Base-by-base conservation (phyloP, 192 early-diverging fungal species). In the Helicostylum pulchrum region DNA sequence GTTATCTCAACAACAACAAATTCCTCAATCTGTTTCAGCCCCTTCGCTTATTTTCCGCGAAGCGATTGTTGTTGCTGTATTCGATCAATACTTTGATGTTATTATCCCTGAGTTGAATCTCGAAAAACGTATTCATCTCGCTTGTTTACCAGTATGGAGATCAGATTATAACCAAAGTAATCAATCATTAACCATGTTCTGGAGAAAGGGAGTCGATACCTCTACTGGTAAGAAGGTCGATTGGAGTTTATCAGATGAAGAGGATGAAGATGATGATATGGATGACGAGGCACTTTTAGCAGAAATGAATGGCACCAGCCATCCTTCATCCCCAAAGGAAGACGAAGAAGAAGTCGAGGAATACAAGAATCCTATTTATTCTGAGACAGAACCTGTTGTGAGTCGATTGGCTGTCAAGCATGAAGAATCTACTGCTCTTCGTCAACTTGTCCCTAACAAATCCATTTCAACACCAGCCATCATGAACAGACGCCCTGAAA, bases 51-150 rank as follows among this genome's bases (percentile, higher is more conserved):
- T 88, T 15, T 65, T 79, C 58, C 73, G 67, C 19, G 84, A 90
- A 66, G 92, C 83, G 3, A 58, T 89, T 39, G 85, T 94, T 21
- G 79, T 88, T 31, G 79, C 81, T 48, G 82, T 92, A 0, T 77
- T 78, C 42, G 84, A 87, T 23, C 67, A 85, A 7, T 68, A 79
- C 15, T 90, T 90, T 63, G 92, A 94, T 76, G 87, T 94, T 7
- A 58, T 90, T 47, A 77, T 94, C 0, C 79, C 80, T 32, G 74
- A 80, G 42, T 91, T 81, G 52, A 89, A 90, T 23, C 65, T 94
- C 49, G 92, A 94, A 75, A 89, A 87, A 68, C 76, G 85, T 36
- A 65, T 85, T 3, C 75, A 85, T 61, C 53, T 83, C 46, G 81
- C 80, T 32, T 77, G 78, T 53, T 53, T 85, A 26, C 83, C 83